phyloP scores from a whole-genome alignment of 305 asterid genomes.

The Plantago rigida region DNA sequence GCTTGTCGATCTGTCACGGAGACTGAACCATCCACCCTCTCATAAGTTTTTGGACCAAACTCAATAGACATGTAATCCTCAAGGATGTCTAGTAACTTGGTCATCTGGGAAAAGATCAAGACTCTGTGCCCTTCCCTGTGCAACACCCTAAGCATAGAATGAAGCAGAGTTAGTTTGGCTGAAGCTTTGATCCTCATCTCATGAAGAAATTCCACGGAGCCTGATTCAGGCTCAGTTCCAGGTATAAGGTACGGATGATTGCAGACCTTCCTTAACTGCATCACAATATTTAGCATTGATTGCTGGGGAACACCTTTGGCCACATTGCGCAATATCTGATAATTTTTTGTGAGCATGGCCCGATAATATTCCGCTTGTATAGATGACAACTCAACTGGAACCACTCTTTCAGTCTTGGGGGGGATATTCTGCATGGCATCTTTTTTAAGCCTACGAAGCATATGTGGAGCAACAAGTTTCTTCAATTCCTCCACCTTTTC shows the following conservation, averaged over 20 bases:
- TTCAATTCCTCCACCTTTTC: conserved; percentile 95
- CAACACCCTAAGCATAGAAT: conserved; percentile 82
- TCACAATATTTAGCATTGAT: conserved; percentile 93
- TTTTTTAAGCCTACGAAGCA: conserved; percentile 92
- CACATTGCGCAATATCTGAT: conserved; percentile 82
- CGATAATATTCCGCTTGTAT: conserved; percentile 98
- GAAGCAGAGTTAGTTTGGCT: conserved; percentile 83
- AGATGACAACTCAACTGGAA: conserved; percentile 92
- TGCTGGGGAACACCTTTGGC: conserved; percentile 92
- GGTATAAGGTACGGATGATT: conserved; percentile 97
- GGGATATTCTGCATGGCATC: conserved; percentile 99
- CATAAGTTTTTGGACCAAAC: conserved; percentile 83
- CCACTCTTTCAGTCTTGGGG: conserved; percentile 93
- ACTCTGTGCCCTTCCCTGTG: conserved; percentile 86
- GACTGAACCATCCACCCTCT: conserved; percentile 98
- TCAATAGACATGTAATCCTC: conserved; percentile 88
- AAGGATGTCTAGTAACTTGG: conserved; percentile 87
- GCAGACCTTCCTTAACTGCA: conserved; percentile 96
- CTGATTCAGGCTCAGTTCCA: conserved; percentile 98
- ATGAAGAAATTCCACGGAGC: conserved; percentile 80
- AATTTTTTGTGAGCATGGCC: conserved; percentile 96
- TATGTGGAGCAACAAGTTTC: conserved; percentile 96
- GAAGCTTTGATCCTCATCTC: conserved; percentile 99
- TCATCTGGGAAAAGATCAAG: conserved; percentile 95
- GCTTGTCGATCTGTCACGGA: conserved; percentile 74